A percentile compares a stretch with the other conserved stretches of the same genome.
Evolutionary conservation across 495 filamentous ascomycete species (phyloP).

Genomic region (Podospora didyma): DNA sequence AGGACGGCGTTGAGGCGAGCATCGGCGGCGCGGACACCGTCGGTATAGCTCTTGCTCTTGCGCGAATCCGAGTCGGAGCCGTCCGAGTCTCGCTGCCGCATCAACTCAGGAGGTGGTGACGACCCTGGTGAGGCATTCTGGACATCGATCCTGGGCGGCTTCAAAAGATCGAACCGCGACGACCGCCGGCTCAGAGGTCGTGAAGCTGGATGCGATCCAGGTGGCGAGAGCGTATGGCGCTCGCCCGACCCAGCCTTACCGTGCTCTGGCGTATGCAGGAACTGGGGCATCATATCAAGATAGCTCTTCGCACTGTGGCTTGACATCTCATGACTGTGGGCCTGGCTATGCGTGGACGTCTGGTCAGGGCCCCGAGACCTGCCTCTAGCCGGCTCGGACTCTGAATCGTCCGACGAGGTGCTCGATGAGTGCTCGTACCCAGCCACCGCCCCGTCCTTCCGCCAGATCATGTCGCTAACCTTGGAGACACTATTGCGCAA

Average conservation of each 20-base stretch:
- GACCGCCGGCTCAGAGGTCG: slow-evolving; percentile 35
- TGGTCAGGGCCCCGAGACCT: slow-evolving; percentile 29
- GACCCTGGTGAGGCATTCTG: slow-evolving; percentile 44
- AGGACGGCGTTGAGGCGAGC: slow-evolving; percentile 26
- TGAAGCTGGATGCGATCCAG: slow-evolving; percentile 19
- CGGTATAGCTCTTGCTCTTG: slow-evolving; percentile 12
- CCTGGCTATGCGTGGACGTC: slow-evolving; percentile 8
- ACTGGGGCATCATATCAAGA: slow-evolving; percentile 38
- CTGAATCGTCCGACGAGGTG: slow-evolving; percentile 40
- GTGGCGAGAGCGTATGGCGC: slow-evolving; percentile 4
- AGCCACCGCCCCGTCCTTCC: slow-evolving; percentile 30
- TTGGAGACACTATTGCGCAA: slow-evolving; percentile 46
- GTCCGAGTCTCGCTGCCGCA: slow-evolving; percentile 24
- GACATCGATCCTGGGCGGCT: slow-evolving; percentile 61
- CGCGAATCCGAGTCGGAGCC: slow-evolving; percentile 35
- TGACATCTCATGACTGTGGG: slow-evolving; percentile 16
- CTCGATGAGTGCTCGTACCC: slow-evolving; percentile 23
- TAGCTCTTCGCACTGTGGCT: slow-evolving; percentile 29
- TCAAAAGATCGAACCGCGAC: slow-evolving; percentile 51
- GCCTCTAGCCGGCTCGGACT: slow-evolving; percentile 22
- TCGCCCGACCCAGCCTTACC: slow-evolving; percentile 12
- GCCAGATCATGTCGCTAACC: slow-evolving; percentile 46
- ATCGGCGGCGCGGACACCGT: slow-evolving; percentile 19
- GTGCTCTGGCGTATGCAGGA: slow-evolving; percentile 23
- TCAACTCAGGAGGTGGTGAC: slow-evolving; percentile 27